Evolutionary conservation across 306 rosid species (phyloP), one percentile per base, ranked within the genome.

Genomic region (Sophora flavescens): DNA sequence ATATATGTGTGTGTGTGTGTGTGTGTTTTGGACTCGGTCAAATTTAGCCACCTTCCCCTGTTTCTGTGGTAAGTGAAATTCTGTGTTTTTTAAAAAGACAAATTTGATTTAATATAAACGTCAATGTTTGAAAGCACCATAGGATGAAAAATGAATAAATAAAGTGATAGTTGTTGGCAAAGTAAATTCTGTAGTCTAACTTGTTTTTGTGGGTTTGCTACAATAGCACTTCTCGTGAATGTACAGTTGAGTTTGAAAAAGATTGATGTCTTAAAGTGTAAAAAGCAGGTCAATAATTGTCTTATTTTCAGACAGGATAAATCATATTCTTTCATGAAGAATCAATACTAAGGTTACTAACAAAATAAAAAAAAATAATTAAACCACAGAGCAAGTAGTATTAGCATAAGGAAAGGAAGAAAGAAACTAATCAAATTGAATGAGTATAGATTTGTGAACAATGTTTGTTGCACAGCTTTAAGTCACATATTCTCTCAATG

Each of bases 151-250:
- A 18, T 54, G 77, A 68, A 50, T 52, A 68, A 33, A 67, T 39
- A 75, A 81, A 68, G 75, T 41, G 38, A 50, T 28, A 60, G 84
- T 28, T 50, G 72, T 80, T 66, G 80, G 22, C 58, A 74, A 67
- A 58, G 32, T 69, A 51, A 42, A 18, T 72, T 68, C 54, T 76
- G 17, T 59, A 59, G 65, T n/a, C 74, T 80, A 70, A 32, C 63
- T 80, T 72, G 64, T 45, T 42, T 12, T 17, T 44, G 56, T 73
- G 79, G 79, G 62, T 75, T 75, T 81, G 78, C 54, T 69, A 76
- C 61, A 52, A 38, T 50, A 76, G 12, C 68, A 64, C 58, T 57
- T 82, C 82, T 71, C 78, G 85, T 82, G 85, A 77, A 71, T 77
- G 75, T 1, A 70, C 75, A 77, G 82, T 77, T 47, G 36, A 71